These are phyloP conservation scores for Phytophthora syringae DNA, from an alignment of 352 stramenopile species.

Conservation along the genomic window DNA sequence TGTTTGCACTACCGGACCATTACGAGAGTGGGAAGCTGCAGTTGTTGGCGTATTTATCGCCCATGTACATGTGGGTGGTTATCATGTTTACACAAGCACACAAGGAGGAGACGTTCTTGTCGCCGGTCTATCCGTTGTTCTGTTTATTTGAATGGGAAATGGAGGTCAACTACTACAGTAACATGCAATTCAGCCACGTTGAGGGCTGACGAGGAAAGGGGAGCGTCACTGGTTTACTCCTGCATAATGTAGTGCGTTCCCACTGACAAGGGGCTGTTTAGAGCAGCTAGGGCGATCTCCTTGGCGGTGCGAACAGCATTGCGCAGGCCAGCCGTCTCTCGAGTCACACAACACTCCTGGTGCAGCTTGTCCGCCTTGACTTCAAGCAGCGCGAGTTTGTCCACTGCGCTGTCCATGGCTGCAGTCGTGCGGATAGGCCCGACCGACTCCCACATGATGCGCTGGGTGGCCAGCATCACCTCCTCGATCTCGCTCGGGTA, in stretches of 20 bases:
- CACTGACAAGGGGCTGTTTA: constrained; percentile 79
- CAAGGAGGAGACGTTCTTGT: constrained; percentile 99
- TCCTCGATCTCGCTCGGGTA: constrained; percentile 62
- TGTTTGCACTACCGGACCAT: constrained; percentile 45
- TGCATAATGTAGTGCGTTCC: constrained; percentile 92
- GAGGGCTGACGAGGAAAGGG: no score
- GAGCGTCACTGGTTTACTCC: no score
- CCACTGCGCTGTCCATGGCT: constrained; percentile 80
- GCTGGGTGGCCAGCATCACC: constrained; percentile 67
- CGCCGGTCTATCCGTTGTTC: constrained; percentile 94
- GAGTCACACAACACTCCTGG: constrained; percentile 56
- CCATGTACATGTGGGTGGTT: constrained; percentile 91
- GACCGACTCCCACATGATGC: constrained; percentile 95
- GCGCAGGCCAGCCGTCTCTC: constrained; percentile 83
- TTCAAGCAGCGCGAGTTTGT: constrained; percentile 83
- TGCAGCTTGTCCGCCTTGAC: constrained; percentile 84
- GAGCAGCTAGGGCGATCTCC: constrained; percentile 86
- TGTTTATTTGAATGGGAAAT: no score
- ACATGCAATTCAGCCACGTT: no score
- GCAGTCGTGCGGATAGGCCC: constrained; percentile 86
- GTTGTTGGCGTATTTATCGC: constrained; percentile 55
- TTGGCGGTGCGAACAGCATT: constrained; percentile 90
- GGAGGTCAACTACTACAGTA: no score
- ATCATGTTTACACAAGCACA: constrained; percentile 96
- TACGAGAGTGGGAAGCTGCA: constrained; percentile 39